Base-by-base conservation (phyloP, 1,139 yeast species). In the Protomyces inouyei region DNA sequence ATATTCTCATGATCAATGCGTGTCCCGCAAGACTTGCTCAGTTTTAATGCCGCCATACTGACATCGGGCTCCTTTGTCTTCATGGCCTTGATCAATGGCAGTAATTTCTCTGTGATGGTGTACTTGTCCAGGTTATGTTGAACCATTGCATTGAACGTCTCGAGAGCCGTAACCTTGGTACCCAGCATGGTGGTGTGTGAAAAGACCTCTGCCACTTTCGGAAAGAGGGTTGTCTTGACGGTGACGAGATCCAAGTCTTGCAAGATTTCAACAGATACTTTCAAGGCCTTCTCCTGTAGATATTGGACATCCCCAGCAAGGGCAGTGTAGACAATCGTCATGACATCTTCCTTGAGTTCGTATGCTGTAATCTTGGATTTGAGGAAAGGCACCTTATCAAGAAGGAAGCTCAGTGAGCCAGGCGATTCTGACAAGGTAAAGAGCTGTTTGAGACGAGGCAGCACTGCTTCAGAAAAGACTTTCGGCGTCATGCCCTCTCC, bases 181-280 rank as follows among this genome's bases (percentile, higher is more conserved):
- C 88, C 84, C 51, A 91, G 77, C 52, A 93, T 83, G 0, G 95
- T 88, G 0, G 98, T 92, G 55, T 90, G 87, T 52, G 89, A 83
- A 75, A 91, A 92, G 2, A 89, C 82, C 53, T 81, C 82, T 52
- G 90, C 83, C 28, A 91, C 78, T 52, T 84, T 77, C 0, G 97
- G 96, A 73, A 88, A 83, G 18, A 90, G 78, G 18, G 83, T 83
- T 70, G 85, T 86, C 70, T 92, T 90, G 64, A 90, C 80, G 43
- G 85, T 83, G 5, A 92, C 83, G 71, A 89, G 88, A 64, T 86
- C 95, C 59, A 87, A 77, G 59, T 82, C 78, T 9, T 77, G 79
- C 2, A 83, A 73, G 53, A 83, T 76, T 9, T 75, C 69, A 0
- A 79, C 75, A 53, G 84, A 73, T 64, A 82, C 78, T n/a, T 71